Evolutionary conservation across 306 rosid species (phyloP).

Genomic region (Luffa aegyptiaca): DNA sequence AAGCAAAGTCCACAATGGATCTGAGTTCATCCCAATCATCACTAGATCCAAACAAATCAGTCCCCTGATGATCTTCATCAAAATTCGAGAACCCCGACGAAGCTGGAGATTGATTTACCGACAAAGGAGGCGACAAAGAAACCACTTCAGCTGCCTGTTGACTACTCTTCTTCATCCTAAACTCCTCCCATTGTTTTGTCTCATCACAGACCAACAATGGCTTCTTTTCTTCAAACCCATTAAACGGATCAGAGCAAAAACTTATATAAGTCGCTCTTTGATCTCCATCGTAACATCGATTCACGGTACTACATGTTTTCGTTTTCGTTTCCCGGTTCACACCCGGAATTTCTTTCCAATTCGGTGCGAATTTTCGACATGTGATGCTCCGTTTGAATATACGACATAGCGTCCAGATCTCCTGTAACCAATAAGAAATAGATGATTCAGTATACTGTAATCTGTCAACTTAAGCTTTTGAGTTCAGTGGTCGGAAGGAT

Average conservation of each 20-base stretch:
- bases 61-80: neutral
- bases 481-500: neutral
- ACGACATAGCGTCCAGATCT: constrained; percentile 88
- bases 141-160: neutral
- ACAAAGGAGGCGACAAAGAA: constrained; percentile 22
- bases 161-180: neutral
- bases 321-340: constrained; percentile 18
- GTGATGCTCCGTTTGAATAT: constrained; percentile 57
- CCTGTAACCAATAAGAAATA: constrained; percentile 28
- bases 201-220: constrained; percentile 3
- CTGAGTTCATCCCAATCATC: constrained; percentile 73
- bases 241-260: neutral
- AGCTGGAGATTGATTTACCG: constrained; percentile 2
- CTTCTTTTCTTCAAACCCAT: constrained; percentile 25
- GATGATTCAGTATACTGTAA: neutral
- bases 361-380: constrained; percentile 35
- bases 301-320: neutral
- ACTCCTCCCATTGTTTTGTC: constrained; percentile 10
- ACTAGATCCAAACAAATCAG: neutral
- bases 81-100: constrained; percentile 29
- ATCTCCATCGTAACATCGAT: neutral
- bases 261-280: neutral
- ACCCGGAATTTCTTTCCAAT: constrained; percentile 28
- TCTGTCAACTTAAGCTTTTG: neutral
- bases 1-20: constrained; percentile 51